Conservation (phyloP, 176 grass and related monocot species). For the Oryza glumipatula region DNA sequence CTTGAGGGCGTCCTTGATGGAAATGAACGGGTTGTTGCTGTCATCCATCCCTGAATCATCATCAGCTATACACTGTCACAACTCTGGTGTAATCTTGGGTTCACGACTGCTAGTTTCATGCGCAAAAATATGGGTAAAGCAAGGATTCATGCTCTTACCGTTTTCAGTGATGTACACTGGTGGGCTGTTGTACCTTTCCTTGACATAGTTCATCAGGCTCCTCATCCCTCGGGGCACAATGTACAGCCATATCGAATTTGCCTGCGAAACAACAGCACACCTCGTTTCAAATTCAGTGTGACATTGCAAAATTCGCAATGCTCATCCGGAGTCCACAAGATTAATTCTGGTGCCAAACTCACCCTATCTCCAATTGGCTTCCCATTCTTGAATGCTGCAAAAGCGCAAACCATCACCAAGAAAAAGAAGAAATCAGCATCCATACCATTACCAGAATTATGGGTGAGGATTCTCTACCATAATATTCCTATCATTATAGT, state of each 20-base stretch:
- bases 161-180: constrained; percentile 91
- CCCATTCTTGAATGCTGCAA: constrained; percentile 66
- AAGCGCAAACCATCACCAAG: not conserved
- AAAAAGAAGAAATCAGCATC: constrained; percentile 17
- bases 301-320: not conserved
- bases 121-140: not conserved
- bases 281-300: not conserved
- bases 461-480: no score
- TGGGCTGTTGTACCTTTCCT: constrained; percentile 76
- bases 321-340: not conserved
- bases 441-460: not conserved
- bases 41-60: constrained; percentile 79
- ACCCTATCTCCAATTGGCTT: constrained; percentile 75
- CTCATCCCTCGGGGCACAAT: constrained; percentile 86
- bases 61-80: not conserved
- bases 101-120: not conserved
- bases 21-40: constrained; percentile 68
- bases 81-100: not conserved
- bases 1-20: constrained; percentile 73
- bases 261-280: constrained; percentile 39
- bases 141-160: constrained; percentile 33
- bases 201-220: constrained; percentile 94
- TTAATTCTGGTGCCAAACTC: not conserved
- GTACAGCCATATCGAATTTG: constrained; percentile 85
- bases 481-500: no score